These are phyloP conservation scores for Cytospora piceae DNA, from an alignment of 2,329 filamentous ascomycete species.

Conservation along the genomic window DNA sequence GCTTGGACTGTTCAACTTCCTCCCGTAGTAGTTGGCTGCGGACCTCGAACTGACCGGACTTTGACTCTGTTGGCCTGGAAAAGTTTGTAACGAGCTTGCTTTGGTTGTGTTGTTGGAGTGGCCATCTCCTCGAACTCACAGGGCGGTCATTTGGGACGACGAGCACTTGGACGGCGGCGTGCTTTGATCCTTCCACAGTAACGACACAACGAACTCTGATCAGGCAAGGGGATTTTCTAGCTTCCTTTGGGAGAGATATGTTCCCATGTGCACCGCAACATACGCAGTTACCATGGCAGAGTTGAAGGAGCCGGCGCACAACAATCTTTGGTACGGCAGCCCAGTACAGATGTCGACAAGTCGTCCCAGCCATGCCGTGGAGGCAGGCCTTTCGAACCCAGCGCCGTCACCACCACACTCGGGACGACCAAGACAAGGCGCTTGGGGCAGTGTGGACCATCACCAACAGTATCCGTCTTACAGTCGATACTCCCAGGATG, in stretches of 20 bases:
- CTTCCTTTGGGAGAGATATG: slow-evolving; percentile 46
- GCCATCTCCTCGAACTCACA: slow-evolving; percentile 17
- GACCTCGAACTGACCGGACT: slow-evolving; percentile 20
- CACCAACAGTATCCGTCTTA: slow-evolving; percentile 54
- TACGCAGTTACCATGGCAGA: slow-evolving; percentile 67
- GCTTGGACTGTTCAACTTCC: slow-evolving; percentile 34
- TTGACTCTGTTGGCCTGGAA: slow-evolving; percentile 18
- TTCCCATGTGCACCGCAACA: slow-evolving; percentile 64
- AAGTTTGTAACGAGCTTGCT: slow-evolving; percentile 19
- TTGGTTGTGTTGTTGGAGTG: slow-evolving; percentile 24
- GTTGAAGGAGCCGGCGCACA: slow-evolving; percentile 63
- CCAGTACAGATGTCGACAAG: slow-evolving; percentile 56
- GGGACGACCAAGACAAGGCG: slow-evolving; percentile 52
- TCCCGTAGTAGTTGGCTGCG: slow-evolving; percentile 25
- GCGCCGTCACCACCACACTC: slow-evolving; percentile 52
- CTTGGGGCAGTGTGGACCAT: slow-evolving; percentile 45
- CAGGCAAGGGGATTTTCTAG: slow-evolving; percentile 15
- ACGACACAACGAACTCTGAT: slow-evolving; percentile 12
- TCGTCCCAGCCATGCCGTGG: slow-evolving; percentile 55
- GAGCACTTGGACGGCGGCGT: slow-evolving; percentile 26
- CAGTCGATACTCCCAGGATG: slow-evolving; percentile 58
- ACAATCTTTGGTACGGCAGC: slow-evolving; percentile 61
- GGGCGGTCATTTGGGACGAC: slow-evolving; percentile 10
- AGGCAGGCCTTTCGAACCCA: slow-evolving; percentile 51
- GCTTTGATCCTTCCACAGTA: slow-evolving; percentile 16